Evolutionary conservation across 164 flowering plant species (phyloP).

Genomic region (Magnolia changhungtana): DNA sequence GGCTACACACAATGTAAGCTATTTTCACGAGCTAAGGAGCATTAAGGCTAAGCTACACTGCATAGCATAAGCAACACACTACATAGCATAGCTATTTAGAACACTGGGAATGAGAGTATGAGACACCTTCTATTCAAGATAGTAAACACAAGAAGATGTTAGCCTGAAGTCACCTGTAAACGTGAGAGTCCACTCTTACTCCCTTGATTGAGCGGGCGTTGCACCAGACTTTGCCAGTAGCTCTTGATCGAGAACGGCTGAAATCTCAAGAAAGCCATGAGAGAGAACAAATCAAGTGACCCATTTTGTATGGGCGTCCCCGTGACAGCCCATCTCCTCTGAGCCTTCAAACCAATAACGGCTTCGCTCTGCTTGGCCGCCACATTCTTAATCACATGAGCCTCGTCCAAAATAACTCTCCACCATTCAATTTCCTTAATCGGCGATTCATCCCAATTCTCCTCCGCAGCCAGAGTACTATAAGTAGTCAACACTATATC

Average conservation of each 20-base stretch:
- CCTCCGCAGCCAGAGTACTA: slow-evolving; percentile 60
- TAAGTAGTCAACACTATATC: slow-evolving; percentile 89
- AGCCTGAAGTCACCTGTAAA: slow-evolving; percentile 54
- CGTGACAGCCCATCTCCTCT: slow-evolving; percentile 84
- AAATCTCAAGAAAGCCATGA: slow-evolving; percentile 78
- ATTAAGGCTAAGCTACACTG: no score
- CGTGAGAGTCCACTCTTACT: slow-evolving; percentile 56
- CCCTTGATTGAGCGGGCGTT: slow-evolving; percentile 67
- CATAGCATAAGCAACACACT: no score
- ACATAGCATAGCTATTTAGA: not conserved
- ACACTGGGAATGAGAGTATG: not conserved
- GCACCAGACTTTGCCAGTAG: slow-evolving; percentile 74
- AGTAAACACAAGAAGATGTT: not conserved
- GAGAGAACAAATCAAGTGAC: slow-evolving; percentile 75
- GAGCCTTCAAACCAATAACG: slow-evolving; percentile 57
- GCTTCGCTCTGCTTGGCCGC: slow-evolving; percentile 59
- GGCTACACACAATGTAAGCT: no score
- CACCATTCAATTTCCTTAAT: slow-evolving; percentile 70
- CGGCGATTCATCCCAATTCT: slow-evolving; percentile 36
- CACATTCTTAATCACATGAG: slow-evolving; percentile 79
- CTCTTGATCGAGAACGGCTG: slow-evolving; percentile 80
- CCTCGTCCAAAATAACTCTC: slow-evolving; percentile 88
- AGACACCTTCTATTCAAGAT: not conserved
- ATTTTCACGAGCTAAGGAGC: no score
- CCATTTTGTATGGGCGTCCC: slow-evolving; percentile 93